Conservation (phyloP, 2,329 filamentous ascomycete genomes). For the Cylindrodendrum hubeiense region DNA sequence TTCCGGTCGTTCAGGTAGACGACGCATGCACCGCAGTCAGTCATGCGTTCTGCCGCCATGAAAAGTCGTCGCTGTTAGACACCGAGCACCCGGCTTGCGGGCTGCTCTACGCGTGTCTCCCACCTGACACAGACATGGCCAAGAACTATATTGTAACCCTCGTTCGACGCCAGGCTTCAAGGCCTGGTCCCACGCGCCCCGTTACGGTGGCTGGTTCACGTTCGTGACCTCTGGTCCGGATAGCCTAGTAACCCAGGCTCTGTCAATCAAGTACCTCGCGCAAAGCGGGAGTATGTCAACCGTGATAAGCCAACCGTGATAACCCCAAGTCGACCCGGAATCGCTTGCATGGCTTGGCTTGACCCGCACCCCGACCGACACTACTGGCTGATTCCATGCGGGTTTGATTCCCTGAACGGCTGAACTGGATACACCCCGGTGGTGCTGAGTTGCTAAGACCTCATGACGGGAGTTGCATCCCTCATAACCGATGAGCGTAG, state of each 20-base stretch:
- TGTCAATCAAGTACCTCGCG: background rate
- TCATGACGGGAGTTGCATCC: background rate
- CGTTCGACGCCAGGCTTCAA: background rate
- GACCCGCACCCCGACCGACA: conserved; percentile 13
- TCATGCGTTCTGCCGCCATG: background rate
- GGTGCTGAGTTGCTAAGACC: background rate
- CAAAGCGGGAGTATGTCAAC: background rate
- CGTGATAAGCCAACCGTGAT: background rate
- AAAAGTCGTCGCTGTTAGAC: background rate
- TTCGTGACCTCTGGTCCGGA: conserved; percentile 6
- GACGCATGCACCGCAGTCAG: conserved; percentile 1
- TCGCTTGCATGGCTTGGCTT: conserved; percentile 6
- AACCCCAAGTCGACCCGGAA: background rate
- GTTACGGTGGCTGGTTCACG: conserved; percentile 3
- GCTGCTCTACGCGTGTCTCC: background rate
- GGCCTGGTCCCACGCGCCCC: background rate
- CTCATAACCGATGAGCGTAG: background rate
- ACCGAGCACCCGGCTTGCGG: background rate
- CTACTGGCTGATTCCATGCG: background rate
- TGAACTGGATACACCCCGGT: conserved; percentile 3
- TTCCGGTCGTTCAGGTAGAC: background rate
- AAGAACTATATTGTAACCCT: background rate
- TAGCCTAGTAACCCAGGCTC: background rate
- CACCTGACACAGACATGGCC: background rate
- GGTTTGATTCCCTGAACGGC: background rate